Evolutionary conservation across 768 basidiomycete genomes (phyloP).

Genomic region (Dioszegia crocea): DNA sequence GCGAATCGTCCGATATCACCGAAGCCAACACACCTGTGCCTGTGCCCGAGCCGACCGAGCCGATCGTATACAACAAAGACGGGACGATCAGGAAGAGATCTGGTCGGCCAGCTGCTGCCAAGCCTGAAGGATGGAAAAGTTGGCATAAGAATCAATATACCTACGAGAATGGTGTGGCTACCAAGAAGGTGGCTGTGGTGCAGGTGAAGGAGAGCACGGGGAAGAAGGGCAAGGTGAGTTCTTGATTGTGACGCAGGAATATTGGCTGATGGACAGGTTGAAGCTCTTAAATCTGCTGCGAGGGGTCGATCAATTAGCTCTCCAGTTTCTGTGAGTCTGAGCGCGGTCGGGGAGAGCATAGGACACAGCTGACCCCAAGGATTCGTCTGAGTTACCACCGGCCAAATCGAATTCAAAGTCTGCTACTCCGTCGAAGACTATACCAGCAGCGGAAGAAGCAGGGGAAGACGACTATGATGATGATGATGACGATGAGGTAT

Average conservation of each 20-base stretch:
- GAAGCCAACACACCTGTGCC: background rate
- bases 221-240: constrained; percentile 12
- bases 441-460: background rate
- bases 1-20: background rate
- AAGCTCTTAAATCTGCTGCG: constrained; percentile 7
- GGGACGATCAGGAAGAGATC: too few species aligned
- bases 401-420: background rate
- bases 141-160: too few species aligned
- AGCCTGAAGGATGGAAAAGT: too few species aligned
- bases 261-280: background rate
- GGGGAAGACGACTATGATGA: constrained; percentile 3
- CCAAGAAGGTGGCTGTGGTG: background rate
- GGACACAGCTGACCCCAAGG: background rate
- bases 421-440: background rate
- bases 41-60: background rate
- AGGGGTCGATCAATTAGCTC: constrained; percentile 1
- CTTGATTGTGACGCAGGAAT: background rate
- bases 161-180: background rate
- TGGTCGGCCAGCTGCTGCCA: too few species aligned
- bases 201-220: background rate
- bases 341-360: background rate
- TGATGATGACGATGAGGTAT: constrained; percentile 24
- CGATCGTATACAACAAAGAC: too few species aligned
- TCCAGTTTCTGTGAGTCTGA: background rate
- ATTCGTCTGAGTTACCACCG: background rate